phyloP scores from a whole-genome alignment of 2,329 filamentous ascomycete genomes.

The Hypoxylon sp. region DNA sequence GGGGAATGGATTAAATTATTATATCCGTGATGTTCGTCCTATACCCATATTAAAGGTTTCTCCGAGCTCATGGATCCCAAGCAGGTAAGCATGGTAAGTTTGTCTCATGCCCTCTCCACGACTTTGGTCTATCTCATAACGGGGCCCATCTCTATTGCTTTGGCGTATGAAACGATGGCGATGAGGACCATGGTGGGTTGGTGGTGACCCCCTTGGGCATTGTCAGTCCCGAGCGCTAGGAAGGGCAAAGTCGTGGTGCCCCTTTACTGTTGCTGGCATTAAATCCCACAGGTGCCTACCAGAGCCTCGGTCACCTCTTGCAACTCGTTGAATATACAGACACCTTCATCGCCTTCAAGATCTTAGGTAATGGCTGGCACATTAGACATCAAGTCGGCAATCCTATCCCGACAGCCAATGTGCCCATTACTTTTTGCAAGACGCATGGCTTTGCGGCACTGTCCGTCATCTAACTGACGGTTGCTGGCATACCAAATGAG shows the following conservation, averaged over 20 bases:
- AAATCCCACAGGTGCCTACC: slow-evolving; percentile 21
- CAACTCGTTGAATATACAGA: neutral
- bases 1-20: too few relatives aligned
- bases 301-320: too few relatives aligned
- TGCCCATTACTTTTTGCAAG: slow-evolving; percentile 19
- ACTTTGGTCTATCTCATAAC: slow-evolving; percentile 9
- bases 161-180: slow-evolving; percentile 20
- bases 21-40: too few relatives aligned
- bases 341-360: neutral
- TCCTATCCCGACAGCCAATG: slow-evolving; percentile 22
- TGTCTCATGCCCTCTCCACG: slow-evolving; percentile 7
- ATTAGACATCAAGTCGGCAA: slow-evolving; percentile 8
- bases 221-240: neutral
- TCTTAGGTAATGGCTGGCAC: neutral
- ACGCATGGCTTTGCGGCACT: slow-evolving; percentile 17
- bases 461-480: neutral
- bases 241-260: slow-evolving; percentile 11
- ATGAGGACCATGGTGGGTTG: slow-evolving; percentile 12
- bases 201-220: neutral
- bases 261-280: slow-evolving; percentile 6
- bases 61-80: slow-evolving; percentile 1
- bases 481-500: slow-evolving; percentile 25
- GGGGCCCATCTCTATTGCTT: neutral
- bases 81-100: slow-evolving; percentile 4
- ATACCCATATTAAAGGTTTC: neutral